phyloP scores from a whole-genome alignment of 2,329 filamentous ascomycete genomes.

The Myriosclerotinia scirpicola region DNA sequence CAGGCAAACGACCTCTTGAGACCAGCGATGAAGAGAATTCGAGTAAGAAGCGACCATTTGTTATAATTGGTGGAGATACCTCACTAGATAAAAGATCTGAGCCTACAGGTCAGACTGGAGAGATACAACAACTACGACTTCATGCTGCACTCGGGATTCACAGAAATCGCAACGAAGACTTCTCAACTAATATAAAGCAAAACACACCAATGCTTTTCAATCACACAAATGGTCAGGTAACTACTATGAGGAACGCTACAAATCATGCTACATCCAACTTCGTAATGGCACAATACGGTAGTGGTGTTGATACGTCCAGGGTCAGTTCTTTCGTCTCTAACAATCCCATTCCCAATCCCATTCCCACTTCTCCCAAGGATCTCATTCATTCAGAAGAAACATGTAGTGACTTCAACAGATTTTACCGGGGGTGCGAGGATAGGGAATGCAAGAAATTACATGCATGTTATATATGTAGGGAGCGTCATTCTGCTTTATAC shows the following conservation, averaged over 20 bases:
- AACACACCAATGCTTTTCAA: background rate
- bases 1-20: background rate
- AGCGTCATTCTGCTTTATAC: background rate
- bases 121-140: background rate
- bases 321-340: background rate
- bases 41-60: conserved; percentile 4
- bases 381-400: background rate
- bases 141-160: background rate
- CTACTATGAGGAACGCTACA: background rate
- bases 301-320: background rate
- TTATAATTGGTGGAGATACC: conserved; percentile 1
- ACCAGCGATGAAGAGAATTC: background rate
- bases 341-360: background rate
- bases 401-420: conserved; percentile 12
- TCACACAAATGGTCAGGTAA: conserved; percentile 2
- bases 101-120: background rate
- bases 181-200: background rate
- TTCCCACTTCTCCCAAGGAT: background rate
- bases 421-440: background rate
- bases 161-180: background rate
- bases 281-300: background rate
- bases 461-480: conserved; percentile 4
- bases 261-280: background rate
- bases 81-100: background rate
- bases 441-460: background rate